Base-by-base conservation (phyloP, 208 protist genomes). In the Leishmania mexicana region DNA sequence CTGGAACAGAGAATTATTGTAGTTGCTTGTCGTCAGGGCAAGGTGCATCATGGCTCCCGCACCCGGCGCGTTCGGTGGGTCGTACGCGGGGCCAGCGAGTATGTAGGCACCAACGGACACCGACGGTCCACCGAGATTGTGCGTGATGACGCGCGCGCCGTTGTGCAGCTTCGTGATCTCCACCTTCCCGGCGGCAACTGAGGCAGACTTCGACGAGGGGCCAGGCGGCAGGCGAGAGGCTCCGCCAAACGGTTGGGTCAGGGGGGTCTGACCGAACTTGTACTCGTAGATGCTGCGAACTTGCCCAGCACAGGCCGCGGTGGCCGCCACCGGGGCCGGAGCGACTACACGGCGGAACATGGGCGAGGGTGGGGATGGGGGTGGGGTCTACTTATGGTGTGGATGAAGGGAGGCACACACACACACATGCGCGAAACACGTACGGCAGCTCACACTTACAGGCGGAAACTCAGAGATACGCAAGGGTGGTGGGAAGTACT, bases 91-190 rank as follows among this genome's bases (percentile, higher is more conserved):
- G 17, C 95, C 95, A 21, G 95, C 95, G 40, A 92, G 89, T 64
- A 94, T 90, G 87, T 97, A 98, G 31, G 93, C 92, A 28, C 95
- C 95, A 13, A 98, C 85, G 15, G 93, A 94, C 31, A 95, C 90
- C 40, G 94, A 79, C 0, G 95, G 87, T 17, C 92, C 93, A 31
- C 87, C 85, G 10, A 90, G 75, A 79, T 96, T 87, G 68, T 97
- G 95, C 60, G 92, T 89, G 75, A 97, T 95, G 35, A 97, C 88
- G 28, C 92, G 90, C 13, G 87, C 91, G 38, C 95, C 95, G 83
- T 96, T 96, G 88, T 92, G 90, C 58, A 96, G 84, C 75, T 87
- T 88, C 42, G 93, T 93, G 40, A 95, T 86, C 76, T 92, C 81
- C 58, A 95, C 90, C 80, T 91, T 89, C n/a, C n/a, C 76, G 15